phyloP scores from a whole-genome alignment of 345 rosid genomes.

The Gossypium ekmanianum region DNA sequence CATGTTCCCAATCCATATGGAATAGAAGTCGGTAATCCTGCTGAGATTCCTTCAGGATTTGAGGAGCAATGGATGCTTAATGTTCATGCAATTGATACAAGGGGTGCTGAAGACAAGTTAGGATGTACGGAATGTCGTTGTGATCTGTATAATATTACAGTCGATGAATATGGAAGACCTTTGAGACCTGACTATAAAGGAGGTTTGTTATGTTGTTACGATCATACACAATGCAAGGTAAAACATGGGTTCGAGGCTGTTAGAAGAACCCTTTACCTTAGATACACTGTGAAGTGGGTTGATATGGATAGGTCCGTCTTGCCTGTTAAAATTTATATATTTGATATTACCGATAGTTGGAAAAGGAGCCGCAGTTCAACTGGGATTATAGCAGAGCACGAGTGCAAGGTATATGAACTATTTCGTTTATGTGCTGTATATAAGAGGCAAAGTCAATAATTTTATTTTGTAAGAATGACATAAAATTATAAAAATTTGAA shows the following conservation, averaged over 20 bases:
- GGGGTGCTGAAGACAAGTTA: slow-evolving; percentile 64
- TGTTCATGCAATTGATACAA: slow-evolving; percentile 82
- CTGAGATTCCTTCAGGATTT: slow-evolving; percentile 61
- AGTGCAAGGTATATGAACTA: slow-evolving; percentile 51
- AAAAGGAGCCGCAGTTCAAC: slow-evolving; percentile 32
- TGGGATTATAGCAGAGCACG: slow-evolving; percentile 37
- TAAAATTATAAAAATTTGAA: no score
- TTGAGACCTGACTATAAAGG: slow-evolving; percentile 60
- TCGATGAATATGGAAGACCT: slow-evolving; percentile 47
- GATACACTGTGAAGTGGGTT: slow-evolving; percentile 67
- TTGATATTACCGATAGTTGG: slow-evolving; percentile 81
- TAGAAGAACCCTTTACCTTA: slow-evolving; percentile 48
- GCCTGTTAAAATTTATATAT: slow-evolving; percentile 62
- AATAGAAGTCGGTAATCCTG: slow-evolving; percentile 64
- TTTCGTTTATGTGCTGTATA: not conserved
- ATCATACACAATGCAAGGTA: slow-evolving; percentile 58
- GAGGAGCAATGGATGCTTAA: slow-evolving; percentile 76
- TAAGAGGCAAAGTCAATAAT: no score
- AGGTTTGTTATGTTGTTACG: slow-evolving; percentile 69
- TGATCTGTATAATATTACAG: slow-evolving; percentile 69
- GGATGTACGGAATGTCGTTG: slow-evolving; percentile 84
- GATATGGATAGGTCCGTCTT: slow-evolving; percentile 59
- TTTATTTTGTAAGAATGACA: no score
- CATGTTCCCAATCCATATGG: slow-evolving; percentile 81
- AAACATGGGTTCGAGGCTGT: slow-evolving; percentile 46